Evolutionary conservation across 2,329 filamentous ascomycete genomes (phyloP).

Genomic region (Colletotrichum sp.): DNA sequence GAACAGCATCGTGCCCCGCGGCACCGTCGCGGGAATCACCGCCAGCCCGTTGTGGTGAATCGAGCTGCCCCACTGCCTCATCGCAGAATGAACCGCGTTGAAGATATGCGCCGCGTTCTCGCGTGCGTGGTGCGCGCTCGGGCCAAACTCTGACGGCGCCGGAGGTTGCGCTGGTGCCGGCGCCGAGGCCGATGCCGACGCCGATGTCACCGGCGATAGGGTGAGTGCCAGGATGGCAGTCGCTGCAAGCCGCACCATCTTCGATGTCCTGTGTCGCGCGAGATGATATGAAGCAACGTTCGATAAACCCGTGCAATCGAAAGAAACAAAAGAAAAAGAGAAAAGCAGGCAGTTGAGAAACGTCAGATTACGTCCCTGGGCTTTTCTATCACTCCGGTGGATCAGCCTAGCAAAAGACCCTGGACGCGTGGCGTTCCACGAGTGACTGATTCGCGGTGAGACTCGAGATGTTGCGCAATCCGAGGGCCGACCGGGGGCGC

Average conservation of each 20-base stretch:
- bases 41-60: slow-evolving; percentile 79
- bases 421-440: not conserved
- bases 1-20: slow-evolving; percentile 68
- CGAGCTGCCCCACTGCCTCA: slow-evolving; percentile 77
- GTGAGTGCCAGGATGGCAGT: not conserved
- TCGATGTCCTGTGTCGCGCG: not conserved
- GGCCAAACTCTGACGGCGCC: slow-evolving; percentile 18
- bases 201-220: slow-evolving; percentile 1
- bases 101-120: slow-evolving; percentile 70
- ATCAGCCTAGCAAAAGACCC: not conserved
- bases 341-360: not conserved
- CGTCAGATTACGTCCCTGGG: not conserved
- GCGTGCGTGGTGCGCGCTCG: slow-evolving; percentile 41
- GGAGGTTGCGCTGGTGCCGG: not conserved
- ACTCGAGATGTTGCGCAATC: slow-evolving; percentile 10
- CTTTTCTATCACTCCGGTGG: slow-evolving; percentile 1
- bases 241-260: not conserved
- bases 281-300: not conserved
- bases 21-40: slow-evolving; percentile 70
- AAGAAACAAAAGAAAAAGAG: not conserved
- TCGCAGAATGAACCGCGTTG: slow-evolving; percentile 74
- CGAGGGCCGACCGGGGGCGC: not conserved
- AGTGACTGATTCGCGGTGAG: slow-evolving; percentile 14
- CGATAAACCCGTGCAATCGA: rapidly evolving
- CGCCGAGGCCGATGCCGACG: not conserved